phyloP scores from a whole-genome alignment of 768 basidiomycete genomes.

The Pseudohyphozyma bogoriensis region DNA sequence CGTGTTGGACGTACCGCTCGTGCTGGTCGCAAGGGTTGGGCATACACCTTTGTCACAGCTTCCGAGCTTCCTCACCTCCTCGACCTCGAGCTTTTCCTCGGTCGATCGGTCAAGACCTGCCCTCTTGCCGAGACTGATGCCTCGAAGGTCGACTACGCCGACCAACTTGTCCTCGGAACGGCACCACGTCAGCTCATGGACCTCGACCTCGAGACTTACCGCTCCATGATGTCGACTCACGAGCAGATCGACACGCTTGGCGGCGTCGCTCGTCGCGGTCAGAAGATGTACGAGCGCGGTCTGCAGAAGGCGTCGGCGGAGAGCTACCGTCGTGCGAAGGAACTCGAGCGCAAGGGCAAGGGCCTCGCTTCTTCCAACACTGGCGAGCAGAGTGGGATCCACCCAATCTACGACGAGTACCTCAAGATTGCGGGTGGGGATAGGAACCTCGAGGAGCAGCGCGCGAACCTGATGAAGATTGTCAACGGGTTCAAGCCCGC shows the following conservation, averaged over 20 bases:
- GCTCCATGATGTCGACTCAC: conserved; percentile 50
- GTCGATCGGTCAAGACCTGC: conserved; percentile 50
- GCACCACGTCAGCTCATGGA: conserved; percentile 72
- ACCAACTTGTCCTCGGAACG: conserved; percentile 59
- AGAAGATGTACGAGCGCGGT: conserved; percentile 86
- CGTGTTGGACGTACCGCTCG: conserved; percentile 94
- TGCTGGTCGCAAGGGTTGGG: conserved; percentile 89
- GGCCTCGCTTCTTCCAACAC: conserved; percentile 47
- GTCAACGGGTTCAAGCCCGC: conserved; percentile 71
- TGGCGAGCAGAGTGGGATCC: conserved; percentile 48
- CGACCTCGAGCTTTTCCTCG: conserved; percentile 86
- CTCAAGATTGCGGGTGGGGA: neutral
- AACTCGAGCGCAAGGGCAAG: conserved; percentile 59
- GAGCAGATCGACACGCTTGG: conserved; percentile 48
- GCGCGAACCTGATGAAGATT: conserved; percentile 57
- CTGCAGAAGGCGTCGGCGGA: conserved; percentile 78
- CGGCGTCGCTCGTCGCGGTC: conserved; percentile 78
- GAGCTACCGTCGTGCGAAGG: conserved; percentile 81
- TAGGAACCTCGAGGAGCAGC: conserved; percentile 46
- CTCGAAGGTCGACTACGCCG: conserved; percentile 45
- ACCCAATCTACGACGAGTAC: conserved; percentile 47
- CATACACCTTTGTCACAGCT: conserved; percentile 82
- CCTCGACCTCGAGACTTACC: conserved; percentile 70
- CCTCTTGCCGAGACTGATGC: conserved; percentile 47
- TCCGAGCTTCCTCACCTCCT: conserved; percentile 78